Percentiles rank a stretch among this genome's conserved stretches.
These are phyloP conservation scores for Alternaria arbusti DNA, from an alignment of 2,329 filamentous ascomycete genomes.

Conservation along the genomic window DNA sequence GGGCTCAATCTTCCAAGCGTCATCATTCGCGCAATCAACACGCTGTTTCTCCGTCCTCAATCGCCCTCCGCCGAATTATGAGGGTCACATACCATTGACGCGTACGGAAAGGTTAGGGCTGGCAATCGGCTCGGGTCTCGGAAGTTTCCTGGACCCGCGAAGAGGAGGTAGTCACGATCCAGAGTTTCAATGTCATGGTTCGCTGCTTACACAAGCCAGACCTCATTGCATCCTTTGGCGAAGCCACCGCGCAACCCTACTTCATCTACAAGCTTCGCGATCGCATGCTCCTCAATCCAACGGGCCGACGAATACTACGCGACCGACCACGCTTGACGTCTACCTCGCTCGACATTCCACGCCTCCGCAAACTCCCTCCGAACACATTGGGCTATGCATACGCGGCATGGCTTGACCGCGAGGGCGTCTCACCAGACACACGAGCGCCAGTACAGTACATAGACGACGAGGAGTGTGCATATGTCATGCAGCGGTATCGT, in stretches of 20 bases:
- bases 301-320: conserved; percentile 88
- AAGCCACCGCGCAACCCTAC: conserved; percentile 92
- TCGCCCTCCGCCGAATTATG: conserved; percentile 85
- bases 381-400: conserved; percentile 84
- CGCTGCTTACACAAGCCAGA: conserved; percentile 59
- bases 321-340: conserved; percentile 89
- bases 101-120: conserved; percentile 76
- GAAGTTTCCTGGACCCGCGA: conserved; percentile 73
- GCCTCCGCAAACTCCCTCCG: conserved; percentile 73
- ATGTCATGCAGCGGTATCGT: conserved; percentile 97
- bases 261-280: conserved; percentile 92
- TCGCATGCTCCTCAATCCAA: conserved; percentile 84
- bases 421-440: conserved; percentile 92
- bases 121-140: conserved; percentile 65
- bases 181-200: background rate
- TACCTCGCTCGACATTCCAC: conserved; percentile 67
- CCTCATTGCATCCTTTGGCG: conserved; percentile 91
- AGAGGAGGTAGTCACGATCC: conserved; percentile 67
- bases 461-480: conserved; percentile 93
- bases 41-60: conserved; percentile 80
- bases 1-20: background rate
- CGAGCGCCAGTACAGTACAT: conserved; percentile 84
- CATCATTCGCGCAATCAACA: background rate
- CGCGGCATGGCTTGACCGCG: conserved; percentile 88
- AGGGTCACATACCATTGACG: conserved; percentile 90